Evolutionary conservation across 1,139 yeast genomes (phyloP), one percentile per base, ranked within the genome.

Genomic region (Chernovozyma aurita): DNA sequence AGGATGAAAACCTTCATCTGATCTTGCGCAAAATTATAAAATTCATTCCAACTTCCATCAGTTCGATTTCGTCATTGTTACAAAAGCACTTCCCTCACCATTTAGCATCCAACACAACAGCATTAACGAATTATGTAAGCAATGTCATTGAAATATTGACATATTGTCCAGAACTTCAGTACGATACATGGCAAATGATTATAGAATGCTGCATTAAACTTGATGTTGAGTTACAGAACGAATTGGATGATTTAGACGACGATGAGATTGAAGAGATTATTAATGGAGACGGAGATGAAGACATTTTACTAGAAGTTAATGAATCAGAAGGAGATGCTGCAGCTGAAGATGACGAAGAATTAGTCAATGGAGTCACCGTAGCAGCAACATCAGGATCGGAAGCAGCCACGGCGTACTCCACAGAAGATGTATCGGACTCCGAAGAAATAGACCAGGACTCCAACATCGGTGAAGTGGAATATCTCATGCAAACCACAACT

Each of bases 211-310:
- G 86, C 38, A 87, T 92, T 42, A 85, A 87, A 47, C 67, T 92
- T 31, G 98, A 92, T 59, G 96, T 90, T n/a, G 97, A 88, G 57
- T 67, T 90, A 42, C 96, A 87, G 53, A 88, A 86, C 50, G 95
- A 85, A 50, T 61, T 85, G 43, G 95, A 86, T 47, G 95, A 86
- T 45, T 65, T 83, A 38, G 75, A 69, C 42, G 95, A 86, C 51
- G 95, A 85, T 38, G 86, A 80, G 41, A 76, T 78, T 32, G 83
- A 80, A 28, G 83, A 75, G 27, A 75, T 73, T 18, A 76, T 26
- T 13, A 75, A 71, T 27, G 78, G 73, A 1, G 71, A 65, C 4
- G 80, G 71, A 3, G 77, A 67, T 1, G 63, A 55, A 5, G 63
- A 56, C 13, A 59, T 47, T 4, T 65, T 52, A 11, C 55, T 47